phyloP scores from a whole-genome alignment of 2,329 filamentous ascomycete species.

The Westerdykella sp. region DNA sequence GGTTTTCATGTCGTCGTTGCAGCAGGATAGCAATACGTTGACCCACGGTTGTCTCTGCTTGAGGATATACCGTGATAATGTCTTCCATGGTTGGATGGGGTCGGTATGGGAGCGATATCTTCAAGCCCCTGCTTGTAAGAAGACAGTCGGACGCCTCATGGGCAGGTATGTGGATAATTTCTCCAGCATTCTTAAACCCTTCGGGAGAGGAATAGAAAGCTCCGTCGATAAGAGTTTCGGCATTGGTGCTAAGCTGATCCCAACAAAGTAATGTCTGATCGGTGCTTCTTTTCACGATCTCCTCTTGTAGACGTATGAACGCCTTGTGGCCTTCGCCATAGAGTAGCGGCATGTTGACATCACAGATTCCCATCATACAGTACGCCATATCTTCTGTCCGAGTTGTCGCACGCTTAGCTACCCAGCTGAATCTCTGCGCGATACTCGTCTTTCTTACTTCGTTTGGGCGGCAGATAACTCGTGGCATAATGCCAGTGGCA shows the following conservation, averaged over 20 bases:
- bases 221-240: too few species aligned
- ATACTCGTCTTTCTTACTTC: conserved; percentile 1
- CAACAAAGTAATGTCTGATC: conserved; percentile 5
- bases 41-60: too few species aligned
- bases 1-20: too few species aligned
- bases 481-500: not conserved
- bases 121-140: too few species aligned
- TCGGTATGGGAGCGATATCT: too few species aligned
- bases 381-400: conserved; percentile 13
- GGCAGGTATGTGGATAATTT: too few species aligned
- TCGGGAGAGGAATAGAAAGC: too few species aligned
- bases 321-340: conserved; percentile 11
- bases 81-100: too few species aligned
- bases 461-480: not conserved
- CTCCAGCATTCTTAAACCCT: too few species aligned
- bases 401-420: conserved; percentile 8
- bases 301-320: conserved; percentile 7
- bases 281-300: conserved; percentile 2
- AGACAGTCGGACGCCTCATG: too few species aligned
- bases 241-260: not conserved
- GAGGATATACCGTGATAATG: too few species aligned
- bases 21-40: too few species aligned
- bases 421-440: conserved; percentile 11
- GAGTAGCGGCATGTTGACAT: conserved; percentile 9
- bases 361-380: conserved; percentile 13